Base-by-base conservation (phyloP, 148 eudicot species). In the Chenopodium album region DNA sequence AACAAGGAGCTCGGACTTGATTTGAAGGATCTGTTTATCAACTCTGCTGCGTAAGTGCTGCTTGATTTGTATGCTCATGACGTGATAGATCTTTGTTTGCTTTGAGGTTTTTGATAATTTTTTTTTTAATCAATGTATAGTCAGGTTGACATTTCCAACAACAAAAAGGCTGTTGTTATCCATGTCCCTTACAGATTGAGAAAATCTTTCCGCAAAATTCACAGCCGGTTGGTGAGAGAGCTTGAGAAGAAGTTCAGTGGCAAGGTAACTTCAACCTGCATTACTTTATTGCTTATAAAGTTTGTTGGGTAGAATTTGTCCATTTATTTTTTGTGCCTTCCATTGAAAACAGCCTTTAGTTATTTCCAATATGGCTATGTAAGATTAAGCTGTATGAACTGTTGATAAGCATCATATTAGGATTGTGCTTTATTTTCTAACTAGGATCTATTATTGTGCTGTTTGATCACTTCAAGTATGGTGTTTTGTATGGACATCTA, bases 191-290 rank as follows among this genome's bases (percentile, higher is more conserved):
- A 87, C 84, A 89, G 98, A 86, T 66, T 92, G 84, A 92, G 94
- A 85, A 94, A 92, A 62, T 85, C 91, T 76, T 94, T 90, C 86
- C 98, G 97, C 82, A 94, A 94, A 87, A 89, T 94, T 77, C 97
- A 94, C 52, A 82, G 81, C 20, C 84, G 85, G 86, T 88, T 94
- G 76, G 93, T 91, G 23, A 89, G 97, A 54, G 98, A 94, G 82
- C 98, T 94, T 28, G 98, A 94, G 84, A 94, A 94, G 88, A 92
- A 94, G 90, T 94, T 94, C 90, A 94, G 98, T 77, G 97, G 98
- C 69, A 94, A 92, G 98, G 98, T 94, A 86, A 34, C 1, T 47
- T 31, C 19, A 23, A 46, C 47, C 11, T 46, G 0, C 31, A 7
- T 20, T 22, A 1, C 22, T 0, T 50, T 2, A 6, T 41, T 6